A percentile compares a stretch with the other conserved stretches of the same genome.
Evolutionary conservation across 2,329 filamentous ascomycete genomes (phyloP).

Genomic region (Pestalotiopsis sp.): DNA sequence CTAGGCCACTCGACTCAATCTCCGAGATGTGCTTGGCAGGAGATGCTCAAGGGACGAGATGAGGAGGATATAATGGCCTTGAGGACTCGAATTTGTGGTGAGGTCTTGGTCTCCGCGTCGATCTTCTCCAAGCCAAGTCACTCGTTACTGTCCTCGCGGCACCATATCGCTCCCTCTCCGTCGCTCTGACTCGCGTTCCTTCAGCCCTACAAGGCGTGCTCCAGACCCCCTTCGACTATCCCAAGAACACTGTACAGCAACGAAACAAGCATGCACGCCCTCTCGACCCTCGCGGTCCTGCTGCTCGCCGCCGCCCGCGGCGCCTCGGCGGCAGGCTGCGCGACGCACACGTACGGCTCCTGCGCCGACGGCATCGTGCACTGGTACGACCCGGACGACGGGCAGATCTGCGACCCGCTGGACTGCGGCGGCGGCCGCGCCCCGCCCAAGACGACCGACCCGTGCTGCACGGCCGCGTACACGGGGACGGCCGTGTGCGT

Average conservation of each 20-base stretch:
- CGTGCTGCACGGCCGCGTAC: background rate
- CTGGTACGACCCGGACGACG: slow-evolving; percentile 5
- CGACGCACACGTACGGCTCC: slow-evolving; percentile 4
- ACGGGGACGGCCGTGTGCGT: background rate
- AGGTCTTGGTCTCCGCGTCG: background rate
- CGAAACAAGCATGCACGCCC: background rate
- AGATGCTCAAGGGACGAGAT: background rate
- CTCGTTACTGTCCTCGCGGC: background rate
- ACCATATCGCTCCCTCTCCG: background rate
- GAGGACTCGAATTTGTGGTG: background rate
- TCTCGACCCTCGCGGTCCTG: background rate
- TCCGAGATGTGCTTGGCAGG: background rate
- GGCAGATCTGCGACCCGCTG: slow-evolving; percentile 5
- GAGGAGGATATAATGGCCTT: background rate
- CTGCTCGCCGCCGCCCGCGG: background rate
- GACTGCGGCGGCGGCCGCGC: slow-evolving; percentile 6
- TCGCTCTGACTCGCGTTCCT: background rate
- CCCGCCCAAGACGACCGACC: background rate
- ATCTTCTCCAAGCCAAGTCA: background rate
- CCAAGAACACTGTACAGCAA: background rate
- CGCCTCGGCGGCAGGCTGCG: background rate
- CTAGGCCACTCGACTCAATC: background rate
- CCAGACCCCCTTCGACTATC: too few species aligned
- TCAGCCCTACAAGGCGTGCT: too few species aligned
- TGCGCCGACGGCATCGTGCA: slow-evolving; percentile 1